These are phyloP conservation scores for Cinnamomum chago DNA, from an alignment of 164 flowering plant species.

Conservation along the genomic window DNA sequence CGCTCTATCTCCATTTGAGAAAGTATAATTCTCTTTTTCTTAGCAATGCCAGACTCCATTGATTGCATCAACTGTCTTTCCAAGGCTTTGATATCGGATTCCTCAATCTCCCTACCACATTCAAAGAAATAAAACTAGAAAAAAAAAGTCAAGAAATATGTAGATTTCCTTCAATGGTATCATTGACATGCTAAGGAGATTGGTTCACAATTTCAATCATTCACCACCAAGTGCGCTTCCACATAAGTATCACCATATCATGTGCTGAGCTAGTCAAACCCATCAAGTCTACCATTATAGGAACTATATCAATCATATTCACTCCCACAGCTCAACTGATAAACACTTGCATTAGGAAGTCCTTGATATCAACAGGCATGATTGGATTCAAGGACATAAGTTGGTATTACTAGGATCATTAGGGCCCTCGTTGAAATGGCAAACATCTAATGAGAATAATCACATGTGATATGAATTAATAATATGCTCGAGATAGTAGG, in stretches of 20 bases:
- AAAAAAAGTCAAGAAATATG: background rate
- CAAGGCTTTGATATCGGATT: constrained; percentile 76
- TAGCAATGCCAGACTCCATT: constrained; percentile 72
- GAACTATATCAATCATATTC: background rate
- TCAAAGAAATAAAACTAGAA: constrained; percentile 4
- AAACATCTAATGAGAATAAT: background rate
- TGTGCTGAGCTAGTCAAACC: background rate
- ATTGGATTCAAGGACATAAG: background rate
- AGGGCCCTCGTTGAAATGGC: background rate
- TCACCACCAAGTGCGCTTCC: background rate
- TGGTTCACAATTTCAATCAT: background rate
- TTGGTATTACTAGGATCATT: background rate
- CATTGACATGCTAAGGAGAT: background rate
- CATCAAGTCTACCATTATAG: background rate
- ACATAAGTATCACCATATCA: background rate
- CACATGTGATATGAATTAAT: background rate
- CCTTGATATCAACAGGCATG: background rate
- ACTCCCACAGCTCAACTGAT: background rate
- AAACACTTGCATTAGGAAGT: background rate
- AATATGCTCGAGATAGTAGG: background rate
- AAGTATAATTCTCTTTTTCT: constrained; percentile 93
- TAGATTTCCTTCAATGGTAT: background rate
- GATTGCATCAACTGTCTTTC: constrained; percentile 96
- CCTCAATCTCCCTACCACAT: constrained; percentile 78
- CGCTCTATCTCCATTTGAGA: constrained; percentile 82